These are phyloP conservation scores for Verticillium longisporum DNA, from an alignment of 2,329 filamentous ascomycete species.

Conservation along the genomic window DNA sequence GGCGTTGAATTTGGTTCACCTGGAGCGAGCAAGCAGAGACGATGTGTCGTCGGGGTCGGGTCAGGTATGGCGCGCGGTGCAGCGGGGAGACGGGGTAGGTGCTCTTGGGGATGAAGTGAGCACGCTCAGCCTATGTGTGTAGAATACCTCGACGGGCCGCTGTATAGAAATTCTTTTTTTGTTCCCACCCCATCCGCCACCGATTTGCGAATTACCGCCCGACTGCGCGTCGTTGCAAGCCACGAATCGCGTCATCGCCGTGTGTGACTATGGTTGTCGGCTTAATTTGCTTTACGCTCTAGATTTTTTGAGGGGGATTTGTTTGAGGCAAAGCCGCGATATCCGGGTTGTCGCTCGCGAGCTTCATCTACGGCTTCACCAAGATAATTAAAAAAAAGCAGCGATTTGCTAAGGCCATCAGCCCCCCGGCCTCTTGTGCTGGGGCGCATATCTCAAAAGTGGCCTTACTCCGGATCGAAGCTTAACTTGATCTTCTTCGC, in stretches of 20 bases:
- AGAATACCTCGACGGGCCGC: conserved; percentile 27
- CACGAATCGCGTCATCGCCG: background rate
- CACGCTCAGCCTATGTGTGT: conserved; percentile 19
- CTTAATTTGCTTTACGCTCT: background rate
- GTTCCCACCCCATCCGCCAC: background rate
- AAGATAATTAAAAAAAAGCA: background rate
- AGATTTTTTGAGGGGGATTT: background rate
- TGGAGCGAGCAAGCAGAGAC: background rate
- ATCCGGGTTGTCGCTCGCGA: background rate
- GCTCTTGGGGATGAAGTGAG: background rate
- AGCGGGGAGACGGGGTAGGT: conserved; percentile 1
- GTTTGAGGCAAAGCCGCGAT: background rate
- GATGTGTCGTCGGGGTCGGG: background rate
- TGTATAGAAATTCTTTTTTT: conserved; percentile 17
- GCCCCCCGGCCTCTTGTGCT: background rate
- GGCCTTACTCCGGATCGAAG: conserved; percentile 30
- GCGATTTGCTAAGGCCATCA: background rate
- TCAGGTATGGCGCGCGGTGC: conserved; percentile 1
- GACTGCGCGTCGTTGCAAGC: conserved; percentile 1
- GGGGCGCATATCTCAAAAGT: background rate
- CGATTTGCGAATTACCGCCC: background rate
- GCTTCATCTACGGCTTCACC: background rate
- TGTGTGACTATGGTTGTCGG: background rate
- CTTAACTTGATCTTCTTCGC: conserved; percentile 61
- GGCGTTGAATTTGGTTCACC: background rate